Evolutionary conservation across 2,329 filamentous ascomycete species (phyloP).

Genomic region (Sporothrix dimorphospora): DNA sequence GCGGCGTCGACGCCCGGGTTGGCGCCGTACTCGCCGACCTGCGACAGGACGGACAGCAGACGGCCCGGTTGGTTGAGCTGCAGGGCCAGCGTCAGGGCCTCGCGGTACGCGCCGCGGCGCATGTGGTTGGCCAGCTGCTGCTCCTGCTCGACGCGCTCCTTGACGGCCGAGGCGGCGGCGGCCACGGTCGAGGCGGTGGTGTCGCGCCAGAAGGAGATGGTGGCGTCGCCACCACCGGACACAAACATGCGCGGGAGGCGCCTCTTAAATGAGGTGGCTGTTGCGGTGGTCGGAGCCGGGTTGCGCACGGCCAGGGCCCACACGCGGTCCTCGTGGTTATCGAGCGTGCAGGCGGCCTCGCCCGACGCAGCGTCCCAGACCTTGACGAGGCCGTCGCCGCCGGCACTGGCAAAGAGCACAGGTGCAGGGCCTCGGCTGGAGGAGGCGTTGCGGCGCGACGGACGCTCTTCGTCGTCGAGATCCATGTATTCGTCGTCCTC

Average conservation of each 20-base stretch:
- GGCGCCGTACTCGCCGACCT: slow-evolving; percentile 49
- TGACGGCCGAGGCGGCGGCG: slow-evolving; percentile 71
- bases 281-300: slow-evolving; percentile 38
- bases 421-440: slow-evolving; percentile 21
- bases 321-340: slow-evolving; percentile 95
- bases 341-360: slow-evolving; percentile 84
- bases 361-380: slow-evolving; percentile 89
- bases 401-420: slow-evolving; percentile 80
- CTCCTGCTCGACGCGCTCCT: slow-evolving; percentile 83
- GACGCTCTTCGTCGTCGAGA: slow-evolving; percentile 13
- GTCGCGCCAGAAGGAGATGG: slow-evolving; percentile 94
- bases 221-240: slow-evolving; percentile 90
- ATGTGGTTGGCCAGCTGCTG: slow-evolving; percentile 94
- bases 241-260: slow-evolving; percentile 65
- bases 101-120: slow-evolving; percentile 81
- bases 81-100: slow-evolving; percentile 88
- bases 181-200: slow-evolving; percentile 80
- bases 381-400: slow-evolving; percentile 93
- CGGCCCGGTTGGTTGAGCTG: slow-evolving; percentile 93
- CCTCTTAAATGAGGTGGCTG: neutral
- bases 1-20: slow-evolving; percentile 75
- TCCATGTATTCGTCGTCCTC: slow-evolving; percentile 46
- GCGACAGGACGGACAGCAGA: slow-evolving; percentile 82
- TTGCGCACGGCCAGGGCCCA: slow-evolving; percentile 83
- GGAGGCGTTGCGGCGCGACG: neutral